A percentile compares a stretch with the other conserved stretches of the same genome.
These are phyloP conservation scores for Cystofilobasidium macerans DNA, from an alignment of 768 basidiomycete genomes.

Conservation along the genomic window DNA sequence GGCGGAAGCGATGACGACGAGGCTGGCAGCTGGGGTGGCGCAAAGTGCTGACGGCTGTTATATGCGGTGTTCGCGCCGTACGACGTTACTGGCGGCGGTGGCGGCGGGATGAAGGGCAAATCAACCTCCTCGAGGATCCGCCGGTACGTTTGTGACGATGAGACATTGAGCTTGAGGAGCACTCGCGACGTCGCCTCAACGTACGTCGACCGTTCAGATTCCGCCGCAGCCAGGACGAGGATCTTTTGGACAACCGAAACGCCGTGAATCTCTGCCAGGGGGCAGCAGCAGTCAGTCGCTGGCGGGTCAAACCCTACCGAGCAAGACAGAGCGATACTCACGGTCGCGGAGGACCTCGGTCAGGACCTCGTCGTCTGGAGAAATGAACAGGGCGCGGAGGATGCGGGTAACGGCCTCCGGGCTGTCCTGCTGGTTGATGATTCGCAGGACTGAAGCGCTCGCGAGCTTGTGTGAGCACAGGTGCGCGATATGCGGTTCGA, in stretches of 20 bases:
- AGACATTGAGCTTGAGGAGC: conserved; percentile 75
- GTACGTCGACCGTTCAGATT: conserved; percentile 57
- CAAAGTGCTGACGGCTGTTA: not conserved
- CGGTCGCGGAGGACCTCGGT: conserved; percentile 87
- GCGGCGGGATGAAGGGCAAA: conserved; percentile 49
- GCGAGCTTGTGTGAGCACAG: conserved; percentile 97
- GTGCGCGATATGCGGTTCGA: conserved; percentile 91
- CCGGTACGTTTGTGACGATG: conserved; percentile 87
- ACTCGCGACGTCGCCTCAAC: conserved; percentile 83
- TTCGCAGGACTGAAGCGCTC: conserved; percentile 82
- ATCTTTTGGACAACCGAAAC: conserved; percentile 76
- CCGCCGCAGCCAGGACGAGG: conserved; percentile 72
- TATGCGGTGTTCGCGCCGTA: conserved; percentile 1
- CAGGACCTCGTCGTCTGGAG: conserved; percentile 75
- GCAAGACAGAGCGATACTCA: not conserved
- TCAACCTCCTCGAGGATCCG: conserved; percentile 90
- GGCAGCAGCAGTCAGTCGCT: not conserved
- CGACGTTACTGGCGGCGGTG: conserved; percentile 7
- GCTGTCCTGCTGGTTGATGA: conserved; percentile 93
- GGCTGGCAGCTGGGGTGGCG: too few species aligned
- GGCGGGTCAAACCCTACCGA: not conserved
- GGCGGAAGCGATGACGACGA: too few species aligned
- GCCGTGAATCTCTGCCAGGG: conserved; percentile 61
- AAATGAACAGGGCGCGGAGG: conserved; percentile 81
- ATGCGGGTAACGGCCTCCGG: conserved; percentile 69